Conservation (phyloP, 2,329 filamentous ascomycete species). For the Shiraia sp. region DNA sequence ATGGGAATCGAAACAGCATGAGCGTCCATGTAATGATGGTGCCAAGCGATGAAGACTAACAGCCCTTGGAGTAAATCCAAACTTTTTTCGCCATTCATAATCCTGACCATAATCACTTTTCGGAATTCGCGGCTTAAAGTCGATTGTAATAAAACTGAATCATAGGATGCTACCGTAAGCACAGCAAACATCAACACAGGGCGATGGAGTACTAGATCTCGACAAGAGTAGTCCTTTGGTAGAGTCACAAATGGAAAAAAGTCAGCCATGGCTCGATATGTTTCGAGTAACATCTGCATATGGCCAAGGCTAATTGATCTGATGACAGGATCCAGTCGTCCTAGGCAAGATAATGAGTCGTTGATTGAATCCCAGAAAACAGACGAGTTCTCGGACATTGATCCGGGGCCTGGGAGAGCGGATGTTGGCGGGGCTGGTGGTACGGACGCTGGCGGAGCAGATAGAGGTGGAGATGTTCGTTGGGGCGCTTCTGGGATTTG, state of each 20-base stretch:
- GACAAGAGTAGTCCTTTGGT: constrained; percentile 31
- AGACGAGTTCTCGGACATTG: constrained; percentile 28
- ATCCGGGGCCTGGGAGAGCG: constrained; percentile 27
- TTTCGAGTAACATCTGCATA: constrained; percentile 40
- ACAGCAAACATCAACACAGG: constrained; percentile 41
- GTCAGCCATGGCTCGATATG: constrained; percentile 36
- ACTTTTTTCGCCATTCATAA: constrained; percentile 41
- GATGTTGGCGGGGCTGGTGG: constrained; percentile 18
- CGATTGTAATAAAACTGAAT: constrained; percentile 33
- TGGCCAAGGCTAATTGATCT: constrained; percentile 40
- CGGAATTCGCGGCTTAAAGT: constrained; percentile 42
- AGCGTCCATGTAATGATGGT: constrained; percentile 43
- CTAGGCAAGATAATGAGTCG: constrained; percentile 34
- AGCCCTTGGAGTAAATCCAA: constrained; percentile 12
- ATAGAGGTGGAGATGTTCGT: constrained; percentile 16
- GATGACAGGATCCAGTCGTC: constrained; percentile 38
- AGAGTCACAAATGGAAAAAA: constrained; percentile 41
- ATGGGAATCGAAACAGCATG: constrained; percentile 39
- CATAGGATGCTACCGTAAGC: constrained; percentile 38
- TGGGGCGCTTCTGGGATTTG: constrained; percentile 28
- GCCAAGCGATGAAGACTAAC: constrained; percentile 43
- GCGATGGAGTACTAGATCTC: constrained; percentile 34
- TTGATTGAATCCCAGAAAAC: constrained; percentile 42
- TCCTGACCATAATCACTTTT: constrained; percentile 39
- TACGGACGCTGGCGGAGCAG: constrained; percentile 17